Evolutionary conservation across 2,329 filamentous ascomycete genomes (phyloP), one percentile per base, ranked within the genome.

Genomic region (Tolypocladium guangdongense): DNA sequence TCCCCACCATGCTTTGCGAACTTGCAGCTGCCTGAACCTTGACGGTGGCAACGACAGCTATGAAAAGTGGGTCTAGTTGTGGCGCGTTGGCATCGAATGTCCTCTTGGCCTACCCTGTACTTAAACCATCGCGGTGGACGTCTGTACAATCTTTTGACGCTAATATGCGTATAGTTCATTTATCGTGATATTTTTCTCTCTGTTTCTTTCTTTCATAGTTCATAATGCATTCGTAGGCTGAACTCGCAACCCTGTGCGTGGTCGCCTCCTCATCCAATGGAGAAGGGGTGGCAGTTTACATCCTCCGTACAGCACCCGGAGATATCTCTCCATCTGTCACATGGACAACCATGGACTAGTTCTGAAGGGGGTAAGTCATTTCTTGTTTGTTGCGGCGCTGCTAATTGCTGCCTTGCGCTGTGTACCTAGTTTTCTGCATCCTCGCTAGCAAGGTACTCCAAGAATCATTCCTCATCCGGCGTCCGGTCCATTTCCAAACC

Each of bases 401-500:
- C 41, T 45, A 18, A 27, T 3, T 46, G 4, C 35, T 39, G 48
- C 48, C 16, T 24, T 10, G 36, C n/a, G 30, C 22, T 5, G 50
- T n/a, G n/a, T n/a, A n/a, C 37, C n/a, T 7, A 35, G 4, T 35
- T 8, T 20, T 24, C 27, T 7, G 43, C 20, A 16, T 33, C 43
- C 8, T 24, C n/a, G 18, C 27, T 18, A n/a, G 41, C 16, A 18
- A 45, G 41, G 16, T 12, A 20, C 43, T 14, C 27, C 18, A 20
- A 50, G 22, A 38, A n/a, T 52, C 45, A 64, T 10, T 69, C 65
- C 38, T 65, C 66, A 33, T 69, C 66, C n/a, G 56, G 50, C 35
- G 60, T 54, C 43, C 64, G 60, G 10, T 82, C 80, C 30, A 77
- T 62, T 47, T 83, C 80, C 57, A 78, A 60, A 58, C 77, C 79